These are phyloP conservation scores for Brassica rapa DNA, from an alignment of 345 rosid genomes.

Conservation along the genomic window DNA sequence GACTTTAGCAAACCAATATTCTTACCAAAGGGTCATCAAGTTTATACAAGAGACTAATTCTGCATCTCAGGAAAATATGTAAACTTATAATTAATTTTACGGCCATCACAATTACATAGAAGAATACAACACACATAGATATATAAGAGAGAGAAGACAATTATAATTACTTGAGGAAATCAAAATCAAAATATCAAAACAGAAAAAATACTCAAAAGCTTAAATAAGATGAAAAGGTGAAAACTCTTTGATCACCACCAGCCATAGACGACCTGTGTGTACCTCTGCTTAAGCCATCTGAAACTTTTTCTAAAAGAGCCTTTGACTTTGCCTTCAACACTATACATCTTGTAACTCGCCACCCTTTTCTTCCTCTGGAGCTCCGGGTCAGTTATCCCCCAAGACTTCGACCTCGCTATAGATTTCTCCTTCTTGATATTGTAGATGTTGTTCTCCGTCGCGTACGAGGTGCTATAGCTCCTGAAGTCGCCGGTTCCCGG, in stretches of 20 bases:
- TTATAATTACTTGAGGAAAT: slow-evolving; percentile 27
- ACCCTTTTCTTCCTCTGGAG: slow-evolving; percentile 94
- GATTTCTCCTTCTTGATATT: slow-evolving; percentile 60
- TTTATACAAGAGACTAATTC: neutral
- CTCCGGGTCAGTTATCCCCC: slow-evolving; percentile 77
- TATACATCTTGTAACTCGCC: slow-evolving; percentile 85
- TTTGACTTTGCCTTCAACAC: slow-evolving; percentile 83
- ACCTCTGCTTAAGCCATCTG: slow-evolving; percentile 87
- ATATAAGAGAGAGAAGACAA: neutral
- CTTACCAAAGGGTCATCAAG: neutral
- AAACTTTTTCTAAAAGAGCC: slow-evolving; percentile 82
- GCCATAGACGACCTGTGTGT: slow-evolving; percentile 71
- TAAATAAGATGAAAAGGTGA: neutral
- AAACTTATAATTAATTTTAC: slow-evolving; percentile 14
- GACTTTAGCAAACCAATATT: neutral
- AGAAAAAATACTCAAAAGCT: neutral
- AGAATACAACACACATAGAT: slow-evolving; percentile 26
- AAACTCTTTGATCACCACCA: slow-evolving; percentile 61
- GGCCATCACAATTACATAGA: slow-evolving; percentile 21
- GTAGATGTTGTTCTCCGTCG: slow-evolving; percentile 41
- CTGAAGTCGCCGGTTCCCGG: slow-evolving; percentile 55
- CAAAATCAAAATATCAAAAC: neutral
- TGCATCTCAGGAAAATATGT: neutral
- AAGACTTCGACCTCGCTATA: slow-evolving; percentile 53
- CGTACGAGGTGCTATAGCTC: slow-evolving; percentile 64